Evolutionary conservation across 2,329 filamentous ascomycete species (phyloP), one percentile per base, ranked within the genome.

Genomic region (Phialemoniopsis sp.): DNA sequence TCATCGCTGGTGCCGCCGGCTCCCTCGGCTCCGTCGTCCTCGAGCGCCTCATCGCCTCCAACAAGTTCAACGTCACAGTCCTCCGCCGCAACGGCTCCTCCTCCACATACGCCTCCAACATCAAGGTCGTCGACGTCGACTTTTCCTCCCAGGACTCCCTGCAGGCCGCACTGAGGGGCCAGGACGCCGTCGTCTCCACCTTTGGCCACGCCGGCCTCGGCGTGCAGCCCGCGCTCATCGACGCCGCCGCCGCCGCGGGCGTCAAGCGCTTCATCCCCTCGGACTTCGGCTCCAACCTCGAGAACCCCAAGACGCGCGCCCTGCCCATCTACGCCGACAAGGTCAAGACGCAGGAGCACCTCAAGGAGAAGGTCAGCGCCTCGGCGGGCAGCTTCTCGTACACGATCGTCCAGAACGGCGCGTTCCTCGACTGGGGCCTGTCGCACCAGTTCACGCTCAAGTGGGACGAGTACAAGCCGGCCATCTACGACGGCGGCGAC

Each of bases 111-210:
- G 57, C 58, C 34, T 72, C 68, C 5, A 60, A 60, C 9, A 61
- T 72, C 14, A 41, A 66, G 41, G 59, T 63, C 9, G 32, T 33
- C 6, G 60, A 61, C 8, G 64, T 67, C 21, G 62, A 76, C 52
- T 74, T 69, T 46, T 55, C 60, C 34, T 55, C 54, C 9, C 53
- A 63, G 8, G 41, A 54, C 2, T 63, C 64, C 16, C 59, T 78
- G 8, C 59, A 54, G 4, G 34, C 54, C 1, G 67, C 67, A 2
- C 65, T 79, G 36, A 43, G 59, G 32, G 70, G 67, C 36, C 66
- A 75, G 45, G 74, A 79, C 51, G 74, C 70, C 4, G 60, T 76
- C 6, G 48, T 79, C 29, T 73, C 69, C 6, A 59, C 69, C 2
- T 62, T 82, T 16, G 67, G 63, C 8, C 63, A 61, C 13, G 46